phyloP scores from a whole-genome alignment of 2,329 filamentous ascomycete genomes.

The Diaporthe destruens region DNA sequence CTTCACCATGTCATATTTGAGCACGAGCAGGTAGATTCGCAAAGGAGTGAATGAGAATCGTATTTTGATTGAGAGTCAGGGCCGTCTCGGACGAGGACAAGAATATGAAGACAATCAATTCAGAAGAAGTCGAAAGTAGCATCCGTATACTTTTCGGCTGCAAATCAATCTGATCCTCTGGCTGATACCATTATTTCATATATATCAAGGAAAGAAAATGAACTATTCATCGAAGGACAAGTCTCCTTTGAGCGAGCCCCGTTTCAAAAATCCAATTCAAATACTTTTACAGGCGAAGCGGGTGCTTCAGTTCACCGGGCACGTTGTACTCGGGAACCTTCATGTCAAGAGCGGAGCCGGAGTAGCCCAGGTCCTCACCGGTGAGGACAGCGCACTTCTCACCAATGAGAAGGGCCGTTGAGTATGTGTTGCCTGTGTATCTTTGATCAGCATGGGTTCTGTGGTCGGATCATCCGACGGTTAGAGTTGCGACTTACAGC shows the following conservation, averaged over 20 bases:
- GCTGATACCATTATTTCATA: constrained; percentile 26
- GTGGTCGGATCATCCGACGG: constrained; percentile 54
- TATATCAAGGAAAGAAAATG: constrained; percentile 5
- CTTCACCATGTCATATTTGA: background rate
- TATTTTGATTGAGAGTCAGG: constrained; percentile 15
- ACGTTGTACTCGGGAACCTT: constrained; percentile 75
- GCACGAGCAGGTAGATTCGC: background rate
- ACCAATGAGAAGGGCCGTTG: constrained; percentile 79
- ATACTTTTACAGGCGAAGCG: constrained; percentile 55
- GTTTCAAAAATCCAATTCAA: background rate
- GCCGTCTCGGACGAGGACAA: constrained; percentile 2
- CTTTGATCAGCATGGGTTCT: background rate
- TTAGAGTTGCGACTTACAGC: constrained; percentile 61
- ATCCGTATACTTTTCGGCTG: background rate
- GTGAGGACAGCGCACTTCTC: constrained; percentile 80
- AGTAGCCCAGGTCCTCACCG: constrained; percentile 81
- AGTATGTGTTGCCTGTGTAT: constrained; percentile 54
- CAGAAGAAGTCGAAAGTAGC: constrained; percentile 11
- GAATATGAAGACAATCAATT: background rate
- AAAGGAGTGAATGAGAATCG: constrained; percentile 13
- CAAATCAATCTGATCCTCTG: constrained; percentile 16
- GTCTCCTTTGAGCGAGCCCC: too few relatives aligned
- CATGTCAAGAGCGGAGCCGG: constrained; percentile 80
- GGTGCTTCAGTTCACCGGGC: constrained; percentile 59
- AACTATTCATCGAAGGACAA: background rate